phyloP scores from a whole-genome alignment of 2,329 filamentous ascomycete genomes.

The Scortechinia acanthostroma region DNA sequence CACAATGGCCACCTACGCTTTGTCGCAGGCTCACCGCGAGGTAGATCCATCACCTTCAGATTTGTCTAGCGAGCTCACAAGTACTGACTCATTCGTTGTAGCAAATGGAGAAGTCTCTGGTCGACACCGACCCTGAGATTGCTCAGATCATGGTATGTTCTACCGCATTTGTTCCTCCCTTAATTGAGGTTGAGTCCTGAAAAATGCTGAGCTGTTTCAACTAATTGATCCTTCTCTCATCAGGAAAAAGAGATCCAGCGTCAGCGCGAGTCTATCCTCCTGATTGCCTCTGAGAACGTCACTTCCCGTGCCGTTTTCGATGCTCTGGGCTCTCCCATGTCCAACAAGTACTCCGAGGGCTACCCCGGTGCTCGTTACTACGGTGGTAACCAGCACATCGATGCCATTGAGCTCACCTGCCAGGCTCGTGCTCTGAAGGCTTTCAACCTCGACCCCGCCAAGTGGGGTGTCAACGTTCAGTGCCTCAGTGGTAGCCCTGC shows the following conservation, averaged over 20 bases:
- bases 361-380: conserved; percentile 96
- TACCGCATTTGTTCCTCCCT: not conserved
- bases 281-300: conserved; percentile 93
- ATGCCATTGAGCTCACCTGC: conserved; percentile 80
- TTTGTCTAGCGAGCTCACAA: not conserved
- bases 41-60: not conserved
- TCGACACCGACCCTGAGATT: conserved; percentile 88
- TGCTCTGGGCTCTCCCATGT: conserved; percentile 88
- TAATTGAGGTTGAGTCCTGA: conserved; percentile 1
- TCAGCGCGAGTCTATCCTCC: conserved; percentile 97
- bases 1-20: not conserved
- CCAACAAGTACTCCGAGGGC: conserved; percentile 98
- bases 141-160: conserved; percentile 84
- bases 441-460: conserved; percentile 73
- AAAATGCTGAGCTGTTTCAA: conserved; percentile 2
- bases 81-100: conserved; percentile 33
- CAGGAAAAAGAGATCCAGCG: conserved; percentile 93
- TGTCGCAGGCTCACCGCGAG: not conserved
- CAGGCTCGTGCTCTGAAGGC: conserved; percentile 83
- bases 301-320: conserved; percentile 88
- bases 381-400: conserved; percentile 92
- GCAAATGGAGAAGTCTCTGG: conserved; percentile 93
- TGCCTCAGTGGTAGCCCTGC: conserved; percentile 71
- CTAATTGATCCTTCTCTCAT: conserved; percentile 7
- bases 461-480: conserved; percentile 97